These are phyloP conservation scores for Circinella minor DNA, from an alignment of 371 early-diverging fungal genomes.

Conservation along the genomic window DNA sequence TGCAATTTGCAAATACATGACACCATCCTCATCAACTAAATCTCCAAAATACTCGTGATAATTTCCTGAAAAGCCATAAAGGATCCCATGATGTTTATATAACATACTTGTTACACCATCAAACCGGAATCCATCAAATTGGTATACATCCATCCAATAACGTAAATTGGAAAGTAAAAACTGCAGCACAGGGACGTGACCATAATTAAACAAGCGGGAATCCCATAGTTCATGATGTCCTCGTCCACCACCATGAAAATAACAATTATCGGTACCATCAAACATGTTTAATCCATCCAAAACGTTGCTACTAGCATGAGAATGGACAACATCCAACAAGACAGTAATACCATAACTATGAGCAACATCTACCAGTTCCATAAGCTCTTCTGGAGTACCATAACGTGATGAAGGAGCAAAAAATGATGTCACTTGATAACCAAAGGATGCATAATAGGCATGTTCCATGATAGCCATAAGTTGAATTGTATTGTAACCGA, in stretches of 20 bases:
- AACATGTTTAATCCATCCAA: conserved; percentile 93
- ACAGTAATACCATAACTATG: conserved; percentile 89
- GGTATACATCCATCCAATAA: conserved; percentile 89
- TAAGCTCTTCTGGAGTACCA: conserved; percentile 92
- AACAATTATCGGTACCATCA: conserved; percentile 95
- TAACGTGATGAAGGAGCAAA: conserved; percentile 91
- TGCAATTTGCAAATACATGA: conserved; percentile 89
- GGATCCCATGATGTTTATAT: conserved; percentile 95
- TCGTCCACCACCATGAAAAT: conserved; percentile 89
- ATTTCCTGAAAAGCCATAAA: conserved; percentile 89
- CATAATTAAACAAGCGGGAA: conserved; percentile 93
- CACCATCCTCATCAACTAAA: conserved; percentile 83
- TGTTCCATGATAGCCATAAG: conserved; percentile 99
- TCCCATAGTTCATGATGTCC: conserved; percentile 96
- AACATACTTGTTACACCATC: conserved; percentile 98
- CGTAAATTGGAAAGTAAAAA: conserved; percentile 94
- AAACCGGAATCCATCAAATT: conserved; percentile 97
- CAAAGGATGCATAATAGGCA: conserved; percentile 98
- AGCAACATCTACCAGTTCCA: conserved; percentile 90
- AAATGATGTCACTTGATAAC: conserved; percentile 96
- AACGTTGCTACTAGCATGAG: conserved; percentile 95
- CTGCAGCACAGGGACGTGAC: conserved; percentile 85
- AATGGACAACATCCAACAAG: conserved; percentile 95
- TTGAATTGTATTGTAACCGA: conserved; percentile 95
- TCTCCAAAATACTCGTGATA: conserved; percentile 94